phyloP scores from a whole-genome alignment of 148 eudicot genomes.

The Dysphania ambrosioides region DNA sequence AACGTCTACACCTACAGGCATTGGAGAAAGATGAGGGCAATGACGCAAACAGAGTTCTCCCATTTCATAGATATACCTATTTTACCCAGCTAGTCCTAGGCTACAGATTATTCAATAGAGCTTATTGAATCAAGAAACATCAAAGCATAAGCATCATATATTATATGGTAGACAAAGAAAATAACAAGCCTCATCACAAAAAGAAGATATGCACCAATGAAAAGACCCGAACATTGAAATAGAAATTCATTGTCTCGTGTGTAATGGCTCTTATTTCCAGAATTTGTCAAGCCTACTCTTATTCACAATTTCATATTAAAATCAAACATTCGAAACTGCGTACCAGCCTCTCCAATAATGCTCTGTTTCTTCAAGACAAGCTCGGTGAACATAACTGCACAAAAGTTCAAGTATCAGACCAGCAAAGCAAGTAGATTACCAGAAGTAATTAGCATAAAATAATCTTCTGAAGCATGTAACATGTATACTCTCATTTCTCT shows the following conservation, averaged over 20 bases:
- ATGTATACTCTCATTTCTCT: background rate
- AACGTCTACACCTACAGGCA: background rate
- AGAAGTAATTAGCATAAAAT: conserved; percentile 5
- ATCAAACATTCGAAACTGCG: conserved; percentile 13
- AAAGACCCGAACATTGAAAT: background rate
- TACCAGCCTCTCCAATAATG: conserved; percentile 98
- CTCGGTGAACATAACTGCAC: conserved; percentile 75
- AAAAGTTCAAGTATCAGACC: background rate
- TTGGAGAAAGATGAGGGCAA: background rate
- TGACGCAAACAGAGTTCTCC: background rate
- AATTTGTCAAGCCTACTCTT: conserved; percentile 5
- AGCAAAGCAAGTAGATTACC: background rate
- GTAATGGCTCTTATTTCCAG: too few relatives aligned
- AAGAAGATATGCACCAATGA: background rate
- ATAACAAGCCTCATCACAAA: background rate
- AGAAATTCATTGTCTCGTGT: conserved; percentile 3
- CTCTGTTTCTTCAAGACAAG: conserved; percentile 74
- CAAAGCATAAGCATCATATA: background rate
- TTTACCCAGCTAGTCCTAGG: background rate
- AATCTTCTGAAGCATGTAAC: background rate
- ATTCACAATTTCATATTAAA: background rate
- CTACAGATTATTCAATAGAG: background rate
- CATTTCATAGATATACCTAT: background rate
- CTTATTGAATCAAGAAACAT: background rate
- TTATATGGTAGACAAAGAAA: background rate